phyloP scores from a whole-genome alignment of 306 rosid species.

The Alnus rubra region DNA sequence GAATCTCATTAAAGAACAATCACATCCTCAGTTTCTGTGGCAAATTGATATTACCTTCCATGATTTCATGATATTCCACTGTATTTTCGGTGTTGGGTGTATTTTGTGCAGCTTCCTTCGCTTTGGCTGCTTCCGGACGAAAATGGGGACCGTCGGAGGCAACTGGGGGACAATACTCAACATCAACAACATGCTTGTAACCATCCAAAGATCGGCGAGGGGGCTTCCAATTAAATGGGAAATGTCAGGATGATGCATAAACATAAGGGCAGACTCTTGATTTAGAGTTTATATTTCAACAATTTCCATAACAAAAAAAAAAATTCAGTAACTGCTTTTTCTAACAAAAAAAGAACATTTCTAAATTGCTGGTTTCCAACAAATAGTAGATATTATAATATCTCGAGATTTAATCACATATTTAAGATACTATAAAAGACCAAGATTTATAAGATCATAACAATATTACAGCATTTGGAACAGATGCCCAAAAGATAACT shows the following conservation, averaged over 20 bases:
- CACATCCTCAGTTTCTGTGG: conserved; percentile 19
- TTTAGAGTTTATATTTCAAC: conserved; percentile 12
- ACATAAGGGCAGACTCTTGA: neutral
- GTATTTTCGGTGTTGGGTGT: conserved; percentile 63
- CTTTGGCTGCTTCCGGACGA: conserved; percentile 78
- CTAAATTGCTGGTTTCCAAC: neutral
- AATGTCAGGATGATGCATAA: conserved; percentile 28
- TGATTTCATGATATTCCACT: conserved; percentile 81
- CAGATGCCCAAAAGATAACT: no score
- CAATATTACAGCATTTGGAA: neutral
- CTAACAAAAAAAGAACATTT: conserved; percentile 1
- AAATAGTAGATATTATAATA: neutral
- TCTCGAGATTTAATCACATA: no score
- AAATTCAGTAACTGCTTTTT: neutral
- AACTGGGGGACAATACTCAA: conserved; percentile 71
- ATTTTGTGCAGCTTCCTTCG: conserved; percentile 91
- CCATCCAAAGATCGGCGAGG: conserved; percentile 84
- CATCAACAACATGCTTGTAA: conserved; percentile 88
- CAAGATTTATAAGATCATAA: neutral
- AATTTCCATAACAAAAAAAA: conserved; percentile 2
- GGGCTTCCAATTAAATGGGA: conserved; percentile 52
- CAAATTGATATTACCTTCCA: conserved; percentile 63
- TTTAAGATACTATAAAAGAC: neutral
- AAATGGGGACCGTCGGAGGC: conserved; percentile 76
- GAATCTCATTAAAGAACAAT: conserved; percentile 2